These are phyloP conservation scores for Lyophyllum atratum DNA, from an alignment of 768 basidiomycete genomes.

Conservation along the genomic window DNA sequence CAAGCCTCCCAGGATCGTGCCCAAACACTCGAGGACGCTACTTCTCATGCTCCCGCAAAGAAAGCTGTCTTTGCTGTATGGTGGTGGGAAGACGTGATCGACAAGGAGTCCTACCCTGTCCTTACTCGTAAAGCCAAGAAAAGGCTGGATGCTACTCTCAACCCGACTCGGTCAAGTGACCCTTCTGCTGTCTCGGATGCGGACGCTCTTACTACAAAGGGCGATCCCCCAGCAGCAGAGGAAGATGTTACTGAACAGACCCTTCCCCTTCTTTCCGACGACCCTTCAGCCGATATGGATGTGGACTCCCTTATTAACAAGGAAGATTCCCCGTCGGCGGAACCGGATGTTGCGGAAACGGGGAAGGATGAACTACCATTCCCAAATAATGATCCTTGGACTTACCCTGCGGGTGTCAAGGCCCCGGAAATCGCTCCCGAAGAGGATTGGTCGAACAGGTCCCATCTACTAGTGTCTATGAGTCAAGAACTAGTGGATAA, in stretches of 20 bases:
- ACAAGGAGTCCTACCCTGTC: conserved; percentile 9
- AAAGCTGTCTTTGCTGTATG: conserved; percentile 21
- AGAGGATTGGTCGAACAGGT: neutral
- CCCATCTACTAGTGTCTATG: neutral
- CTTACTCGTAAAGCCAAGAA: neutral
- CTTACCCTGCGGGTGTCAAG: neutral
- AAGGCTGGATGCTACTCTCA: neutral
- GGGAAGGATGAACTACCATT: too few relatives aligned
- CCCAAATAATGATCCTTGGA: too few relatives aligned
- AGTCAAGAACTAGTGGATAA: neutral
- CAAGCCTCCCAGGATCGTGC: neutral
- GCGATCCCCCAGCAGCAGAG: too few relatives aligned
- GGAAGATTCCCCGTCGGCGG: too few relatives aligned
- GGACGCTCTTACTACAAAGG: too few relatives aligned
- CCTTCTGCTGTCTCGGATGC: too few relatives aligned
- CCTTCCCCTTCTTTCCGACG: neutral
- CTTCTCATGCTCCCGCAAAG: conserved; percentile 7
- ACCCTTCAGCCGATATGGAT: neutral
- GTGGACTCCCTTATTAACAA: too few relatives aligned
- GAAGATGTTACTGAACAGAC: neutral
- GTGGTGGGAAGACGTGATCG: conserved; percentile 21
- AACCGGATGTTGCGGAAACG: too few relatives aligned
- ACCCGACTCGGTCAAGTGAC: neutral
- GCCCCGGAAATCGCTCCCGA: neutral
- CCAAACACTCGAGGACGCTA: neutral